A percentile compares a stretch with the other conserved stretches of the same genome.
Conservation (phyloP, 768 basidiomycete genomes). For the Daedalea quercina region DNA sequence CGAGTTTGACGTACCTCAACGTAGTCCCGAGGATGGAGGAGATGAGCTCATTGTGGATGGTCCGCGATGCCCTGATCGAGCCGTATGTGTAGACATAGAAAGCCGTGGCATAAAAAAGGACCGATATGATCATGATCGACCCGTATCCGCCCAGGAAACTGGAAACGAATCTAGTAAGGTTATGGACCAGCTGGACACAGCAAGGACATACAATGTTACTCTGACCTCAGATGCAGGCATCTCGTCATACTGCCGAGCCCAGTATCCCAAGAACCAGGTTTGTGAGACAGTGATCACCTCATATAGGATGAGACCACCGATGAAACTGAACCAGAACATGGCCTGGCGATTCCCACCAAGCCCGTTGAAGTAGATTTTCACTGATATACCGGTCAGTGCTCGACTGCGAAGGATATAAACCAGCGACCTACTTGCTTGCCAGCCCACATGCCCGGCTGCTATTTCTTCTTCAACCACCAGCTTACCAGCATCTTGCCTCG, state of each 20-base stretch:
- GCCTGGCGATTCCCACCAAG: constrained; percentile 18
- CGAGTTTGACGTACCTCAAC: constrained; percentile 11
- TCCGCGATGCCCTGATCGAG: constrained; percentile 44
- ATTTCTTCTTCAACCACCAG: constrained; percentile 61
- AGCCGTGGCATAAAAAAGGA: constrained; percentile 27
- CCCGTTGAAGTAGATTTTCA: constrained; percentile 20
- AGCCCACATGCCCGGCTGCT: constrained; percentile 50
- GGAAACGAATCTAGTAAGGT: constrained; percentile 43
- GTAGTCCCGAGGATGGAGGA: constrained; percentile 36
- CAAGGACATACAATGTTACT: constrained; percentile 6
- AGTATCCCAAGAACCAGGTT: constrained; percentile 37
- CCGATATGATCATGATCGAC: constrained; percentile 25
- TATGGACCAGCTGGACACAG: background rate
- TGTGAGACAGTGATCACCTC: constrained; percentile 18
- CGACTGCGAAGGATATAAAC: too few relatives aligned
- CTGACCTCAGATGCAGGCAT: constrained; percentile 10
- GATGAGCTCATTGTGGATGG: constrained; percentile 45
- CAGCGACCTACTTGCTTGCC: constrained; percentile 27
- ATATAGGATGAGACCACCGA: constrained; percentile 11
- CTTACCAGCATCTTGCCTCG: constrained; percentile 38
- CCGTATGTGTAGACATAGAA: constrained; percentile 36
- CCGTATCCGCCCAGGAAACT: constrained; percentile 23
- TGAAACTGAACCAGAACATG: constrained; percentile 26
- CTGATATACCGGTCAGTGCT: constrained; percentile 16
- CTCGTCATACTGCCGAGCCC: constrained; percentile 19